These are phyloP conservation scores for Moniliophthora roreri DNA, from an alignment of 1,284 basidiomycete species.

Conservation along the genomic window DNA sequence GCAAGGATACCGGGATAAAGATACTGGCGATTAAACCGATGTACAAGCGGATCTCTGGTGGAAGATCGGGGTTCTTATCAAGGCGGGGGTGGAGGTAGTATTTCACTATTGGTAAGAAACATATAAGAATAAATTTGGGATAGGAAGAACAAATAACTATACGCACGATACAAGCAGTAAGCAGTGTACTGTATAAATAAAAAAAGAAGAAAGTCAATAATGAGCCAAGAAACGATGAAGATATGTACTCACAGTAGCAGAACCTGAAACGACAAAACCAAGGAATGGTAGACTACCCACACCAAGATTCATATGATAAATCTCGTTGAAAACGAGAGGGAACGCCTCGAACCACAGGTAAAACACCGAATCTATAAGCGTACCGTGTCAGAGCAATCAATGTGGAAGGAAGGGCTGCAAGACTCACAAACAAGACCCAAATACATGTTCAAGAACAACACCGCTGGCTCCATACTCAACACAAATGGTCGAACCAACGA, in stretches of 20 bases:
- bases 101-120: conserved; percentile 2
- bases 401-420: not conserved
- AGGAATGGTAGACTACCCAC: conserved; percentile 47
- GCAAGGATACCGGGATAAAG: conserved; percentile 42
- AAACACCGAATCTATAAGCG: conserved; percentile 30
- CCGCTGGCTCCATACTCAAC: conserved; percentile 43
- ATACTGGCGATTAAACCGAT: conserved; percentile 34
- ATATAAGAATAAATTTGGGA: not conserved
- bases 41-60: conserved; percentile 22
- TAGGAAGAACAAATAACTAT: not conserved
- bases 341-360: conserved; percentile 29
- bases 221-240: not conserved
- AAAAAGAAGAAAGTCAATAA: not conserved
- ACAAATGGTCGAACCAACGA: conserved; percentile 38
- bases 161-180: conserved; percentile 20
- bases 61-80: conserved; percentile 12
- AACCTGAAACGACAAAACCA: conserved; percentile 38
- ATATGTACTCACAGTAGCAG: conserved; percentile 15
- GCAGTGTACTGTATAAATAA: conserved; percentile 18
- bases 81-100: conserved; percentile 22
- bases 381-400: not conserved
- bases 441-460: conserved; percentile 41
- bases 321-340: conserved; percentile 31
- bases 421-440: conserved; percentile 35
- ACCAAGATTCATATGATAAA: conserved; percentile 36